Evolutionary conservation across 495 filamentous ascomycete species (phyloP).

Genomic region (Recurvomyces mirabilis): DNA sequence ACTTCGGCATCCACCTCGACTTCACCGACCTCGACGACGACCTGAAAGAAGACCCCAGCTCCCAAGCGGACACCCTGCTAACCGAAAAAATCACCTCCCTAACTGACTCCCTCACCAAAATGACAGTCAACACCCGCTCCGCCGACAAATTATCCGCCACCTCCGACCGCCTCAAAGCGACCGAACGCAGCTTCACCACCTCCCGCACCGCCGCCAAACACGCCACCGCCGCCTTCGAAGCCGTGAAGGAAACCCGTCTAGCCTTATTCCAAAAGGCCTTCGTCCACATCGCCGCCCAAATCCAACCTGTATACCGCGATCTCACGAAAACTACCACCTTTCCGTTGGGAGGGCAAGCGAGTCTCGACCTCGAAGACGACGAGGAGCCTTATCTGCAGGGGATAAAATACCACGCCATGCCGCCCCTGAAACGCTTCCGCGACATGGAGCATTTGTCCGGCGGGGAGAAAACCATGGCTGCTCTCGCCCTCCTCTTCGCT

Average conservation of each 20-base stretch:
- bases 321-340: slow-evolving; percentile 75
- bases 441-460: slow-evolving; percentile 98
- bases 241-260: slow-evolving; percentile 68
- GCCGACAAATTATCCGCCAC: slow-evolving; percentile 84
- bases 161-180: slow-evolving; percentile 68
- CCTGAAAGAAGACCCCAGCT: slow-evolving; percentile 47
- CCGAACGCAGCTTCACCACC: slow-evolving; percentile 81
- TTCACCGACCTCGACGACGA: slow-evolving; percentile 81
- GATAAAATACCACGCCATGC: slow-evolving; percentile 98
- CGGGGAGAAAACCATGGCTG: slow-evolving; percentile 98
- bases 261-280: slow-evolving; percentile 94
- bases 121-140: slow-evolving; percentile 91
- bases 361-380: slow-evolving; percentile 81
- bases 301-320: slow-evolving; percentile 86
- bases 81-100: slow-evolving; percentile 65
- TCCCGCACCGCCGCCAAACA: slow-evolving; percentile 59
- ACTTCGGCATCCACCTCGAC: slow-evolving; percentile 87
- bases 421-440: slow-evolving; percentile 92
- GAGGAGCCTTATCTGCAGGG: slow-evolving; percentile 86
- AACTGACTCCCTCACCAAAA: slow-evolving; percentile 71
- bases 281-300: slow-evolving; percentile 87
- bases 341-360: slow-evolving; percentile 85
- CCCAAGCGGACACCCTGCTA: slow-evolving; percentile 33
- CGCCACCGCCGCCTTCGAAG: slow-evolving; percentile 71
- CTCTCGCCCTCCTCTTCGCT: slow-evolving; percentile 86